Percentiles rank a stretch among this genome's conserved stretches.
Evolutionary conservation across 1,139 yeast species (phyloP).

Genomic region (Nakaseomyces kungkrabaensis): DNA sequence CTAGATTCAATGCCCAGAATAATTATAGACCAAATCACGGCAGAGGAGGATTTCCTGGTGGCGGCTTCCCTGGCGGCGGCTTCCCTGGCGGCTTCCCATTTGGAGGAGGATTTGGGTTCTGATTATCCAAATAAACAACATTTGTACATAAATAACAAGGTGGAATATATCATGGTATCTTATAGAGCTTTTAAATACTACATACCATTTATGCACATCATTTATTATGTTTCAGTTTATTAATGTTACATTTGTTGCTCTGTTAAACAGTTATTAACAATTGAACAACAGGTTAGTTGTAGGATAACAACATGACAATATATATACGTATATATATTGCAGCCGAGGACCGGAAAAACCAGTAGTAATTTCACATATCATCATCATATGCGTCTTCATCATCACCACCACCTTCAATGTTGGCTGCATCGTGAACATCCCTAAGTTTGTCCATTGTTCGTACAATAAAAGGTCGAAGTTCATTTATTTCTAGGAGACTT

Average conservation of each 20-base stretch:
- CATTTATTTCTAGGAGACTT: slow-evolving; percentile 77
- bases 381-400: slow-evolving; percentile 19
- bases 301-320: too few species aligned
- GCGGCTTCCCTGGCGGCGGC: slow-evolving; percentile 9
- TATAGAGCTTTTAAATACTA: neutral
- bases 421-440: slow-evolving; percentile 35
- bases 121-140: neutral
- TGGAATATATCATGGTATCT: neutral
- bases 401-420: slow-evolving; percentile 27
- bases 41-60: slow-evolving; percentile 5
- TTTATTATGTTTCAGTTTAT: neutral
- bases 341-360: too few species aligned
- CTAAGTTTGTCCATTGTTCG: slow-evolving; percentile 71
- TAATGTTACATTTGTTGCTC: neutral
- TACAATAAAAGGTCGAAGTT: slow-evolving; percentile 71
- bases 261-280: neutral
- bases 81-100: slow-evolving; percentile 10
- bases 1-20: neutral
- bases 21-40: neutral
- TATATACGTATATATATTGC: too few species aligned
- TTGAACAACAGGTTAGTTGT: neutral
- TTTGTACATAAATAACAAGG: neutral
- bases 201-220: neutral
- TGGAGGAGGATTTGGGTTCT: slow-evolving; percentile 4
- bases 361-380: neutral